phyloP scores from a whole-genome alignment of 129 eudicot genomes.

The Sambucus nigra region DNA sequence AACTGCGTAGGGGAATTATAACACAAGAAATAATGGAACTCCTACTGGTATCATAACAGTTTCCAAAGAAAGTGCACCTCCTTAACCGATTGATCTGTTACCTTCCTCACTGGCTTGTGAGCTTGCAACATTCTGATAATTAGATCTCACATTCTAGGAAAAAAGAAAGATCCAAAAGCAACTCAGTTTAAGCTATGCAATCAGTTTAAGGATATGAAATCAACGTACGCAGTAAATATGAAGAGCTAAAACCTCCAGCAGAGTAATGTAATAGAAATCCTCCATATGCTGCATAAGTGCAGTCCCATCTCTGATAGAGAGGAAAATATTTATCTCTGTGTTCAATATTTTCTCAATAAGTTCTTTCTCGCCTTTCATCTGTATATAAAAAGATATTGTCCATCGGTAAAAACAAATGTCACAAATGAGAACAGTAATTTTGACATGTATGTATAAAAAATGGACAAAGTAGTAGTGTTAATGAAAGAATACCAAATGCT shows the following conservation, averaged over 20 bases:
- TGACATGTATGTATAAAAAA: no score
- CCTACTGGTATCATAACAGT: no score
- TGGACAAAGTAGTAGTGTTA: no score
- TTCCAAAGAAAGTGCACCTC: no score
- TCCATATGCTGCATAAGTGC: constrained; percentile 99
- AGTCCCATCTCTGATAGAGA: constrained; percentile 82
- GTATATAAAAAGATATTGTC: no score
- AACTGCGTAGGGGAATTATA: no score
- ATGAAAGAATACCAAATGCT: no score
- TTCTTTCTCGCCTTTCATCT: constrained; percentile 95
- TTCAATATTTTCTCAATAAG: constrained; percentile 82
- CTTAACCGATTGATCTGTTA: no score
- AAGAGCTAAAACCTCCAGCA: constrained; percentile 56
- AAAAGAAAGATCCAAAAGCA: not conserved
- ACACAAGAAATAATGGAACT: no score
- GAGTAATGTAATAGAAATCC: constrained; percentile 74
- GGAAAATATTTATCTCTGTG: constrained; percentile 89
- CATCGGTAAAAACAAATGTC: no score
- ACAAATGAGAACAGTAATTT: no score
- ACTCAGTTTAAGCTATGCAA: not conserved
- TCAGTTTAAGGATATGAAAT: no score
- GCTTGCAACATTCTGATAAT: constrained; percentile 31
- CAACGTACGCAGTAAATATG: not conserved
- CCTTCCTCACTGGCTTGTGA: constrained; percentile 29
- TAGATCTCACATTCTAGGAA: constrained; percentile 51